These are phyloP conservation scores for Zygotorulaspora chibaensis DNA, from an alignment of 805 yeast species.

Conservation along the genomic window DNA sequence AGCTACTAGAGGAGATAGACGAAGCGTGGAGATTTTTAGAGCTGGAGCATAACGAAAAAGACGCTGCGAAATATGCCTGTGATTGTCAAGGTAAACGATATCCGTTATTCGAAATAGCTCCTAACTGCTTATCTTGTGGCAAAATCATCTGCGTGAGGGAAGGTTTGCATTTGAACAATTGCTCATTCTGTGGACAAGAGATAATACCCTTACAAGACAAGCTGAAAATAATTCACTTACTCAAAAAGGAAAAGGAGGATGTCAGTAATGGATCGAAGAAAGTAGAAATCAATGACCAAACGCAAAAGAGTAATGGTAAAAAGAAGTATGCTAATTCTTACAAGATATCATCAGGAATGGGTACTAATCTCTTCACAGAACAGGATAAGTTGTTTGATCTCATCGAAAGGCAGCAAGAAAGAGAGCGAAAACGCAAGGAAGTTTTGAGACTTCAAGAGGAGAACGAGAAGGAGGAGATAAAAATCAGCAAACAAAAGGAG, in stretches of 20 bases:
- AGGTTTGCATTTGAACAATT: conserved; percentile 71
- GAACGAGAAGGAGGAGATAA: conserved; percentile 33
- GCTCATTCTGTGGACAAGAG: conserved; percentile 73
- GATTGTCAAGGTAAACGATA: conserved; percentile 85
- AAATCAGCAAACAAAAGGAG: conserved; percentile 41
- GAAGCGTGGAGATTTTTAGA: conserved; percentile 55
- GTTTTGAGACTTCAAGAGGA: conserved; percentile 25
- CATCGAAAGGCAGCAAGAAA: conserved; percentile 47
- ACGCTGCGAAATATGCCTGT: conserved; percentile 42
- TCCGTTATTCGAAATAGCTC: conserved; percentile 83
- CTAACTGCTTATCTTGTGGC: conserved; percentile 93
- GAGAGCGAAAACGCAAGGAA: conserved; percentile 37
- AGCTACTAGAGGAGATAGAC: conserved; percentile 61
- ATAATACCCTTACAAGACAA: conserved; percentile 63
- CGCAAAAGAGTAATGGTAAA: conserved; percentile 17
- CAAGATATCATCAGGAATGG: conserved; percentile 57
- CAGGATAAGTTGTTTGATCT: conserved; percentile 61
- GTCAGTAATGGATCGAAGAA: conserved; percentile 28
- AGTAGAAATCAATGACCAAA: conserved; percentile 20
- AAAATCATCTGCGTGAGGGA: conserved; percentile 86
- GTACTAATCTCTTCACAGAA: conserved; percentile 60
- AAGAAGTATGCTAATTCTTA: conserved; percentile 39
- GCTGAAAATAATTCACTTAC: conserved; percentile 47
- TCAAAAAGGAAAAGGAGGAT: conserved; percentile 51
- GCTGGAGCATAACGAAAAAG: conserved; percentile 23